Conservation (phyloP, 345 rosid species). For the Pelargonium nanum region DNA sequence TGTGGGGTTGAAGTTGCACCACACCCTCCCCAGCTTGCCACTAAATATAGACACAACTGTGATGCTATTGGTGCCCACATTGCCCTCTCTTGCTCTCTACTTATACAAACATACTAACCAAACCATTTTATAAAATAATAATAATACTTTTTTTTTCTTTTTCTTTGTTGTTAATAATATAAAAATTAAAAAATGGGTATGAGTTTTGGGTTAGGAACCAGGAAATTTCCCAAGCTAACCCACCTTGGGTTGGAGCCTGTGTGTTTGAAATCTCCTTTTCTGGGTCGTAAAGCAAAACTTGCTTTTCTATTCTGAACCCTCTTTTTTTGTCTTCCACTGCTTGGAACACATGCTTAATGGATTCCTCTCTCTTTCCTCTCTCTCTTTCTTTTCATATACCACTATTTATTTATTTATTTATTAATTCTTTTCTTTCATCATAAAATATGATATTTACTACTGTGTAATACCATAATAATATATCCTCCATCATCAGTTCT, state of each 20-base stretch:
- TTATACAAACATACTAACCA: no score
- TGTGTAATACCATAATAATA: no score
- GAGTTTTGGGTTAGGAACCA: constrained; percentile 11
- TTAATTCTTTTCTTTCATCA: no score
- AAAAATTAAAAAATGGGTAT: no score
- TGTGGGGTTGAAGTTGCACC: constrained; percentile 35
- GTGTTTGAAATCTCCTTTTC: constrained; percentile 52
- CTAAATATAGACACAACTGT: constrained; percentile 45
- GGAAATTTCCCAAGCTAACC: constrained; percentile 48
- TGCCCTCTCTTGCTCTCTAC: not conserved
- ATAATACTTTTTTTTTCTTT: no score
- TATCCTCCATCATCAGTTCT: no score
- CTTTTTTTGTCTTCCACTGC: constrained; percentile 3
- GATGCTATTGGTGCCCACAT: no score
- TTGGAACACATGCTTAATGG: not conserved
- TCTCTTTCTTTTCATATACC: not conserved
- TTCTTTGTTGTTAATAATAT: no score
- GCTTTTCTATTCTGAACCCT: constrained; percentile 6
- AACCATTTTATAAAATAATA: constrained; percentile 12
- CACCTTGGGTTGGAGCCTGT: constrained; percentile 17
- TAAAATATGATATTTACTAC: no score
- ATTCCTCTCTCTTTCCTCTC: not conserved
- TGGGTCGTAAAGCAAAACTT: constrained; percentile 56
- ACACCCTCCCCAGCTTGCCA: constrained; percentile 16
- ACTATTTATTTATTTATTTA: not conserved